Conservation (phyloP, 2,329 filamentous ascomycete species). For the Exophiala mesophila region DNA sequence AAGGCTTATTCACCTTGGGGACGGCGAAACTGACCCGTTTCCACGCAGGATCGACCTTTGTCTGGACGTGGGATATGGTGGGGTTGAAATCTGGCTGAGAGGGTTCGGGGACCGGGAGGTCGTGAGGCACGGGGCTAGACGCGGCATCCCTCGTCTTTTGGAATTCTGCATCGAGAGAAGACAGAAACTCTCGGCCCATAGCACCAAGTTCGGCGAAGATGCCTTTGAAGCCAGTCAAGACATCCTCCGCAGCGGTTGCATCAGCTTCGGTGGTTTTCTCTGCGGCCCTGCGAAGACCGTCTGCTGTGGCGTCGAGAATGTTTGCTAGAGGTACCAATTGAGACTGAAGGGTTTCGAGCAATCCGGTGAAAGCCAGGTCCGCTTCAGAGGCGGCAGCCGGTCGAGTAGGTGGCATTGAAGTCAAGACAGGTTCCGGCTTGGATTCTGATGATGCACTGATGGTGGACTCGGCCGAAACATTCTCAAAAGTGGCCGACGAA, state of each 20-base stretch:
- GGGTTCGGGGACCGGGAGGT: neutral
- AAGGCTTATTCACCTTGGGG: neutral
- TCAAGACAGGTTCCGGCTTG: neutral
- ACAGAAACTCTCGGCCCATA: slow-evolving; percentile 18
- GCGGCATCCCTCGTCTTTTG: slow-evolving; percentile 1
- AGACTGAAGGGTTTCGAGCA: slow-evolving; percentile 32
- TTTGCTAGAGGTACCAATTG: slow-evolving; percentile 34
- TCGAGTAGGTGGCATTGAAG: slow-evolving; percentile 1
- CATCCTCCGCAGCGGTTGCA: slow-evolving; percentile 33
- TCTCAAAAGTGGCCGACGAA: no score
- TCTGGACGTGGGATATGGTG: neutral
- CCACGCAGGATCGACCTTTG: neutral
- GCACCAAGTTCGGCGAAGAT: slow-evolving; percentile 39
- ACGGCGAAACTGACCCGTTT: slow-evolving; percentile 17
- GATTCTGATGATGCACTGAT: neutral
- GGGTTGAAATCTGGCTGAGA: neutral
- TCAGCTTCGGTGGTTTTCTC: slow-evolving; percentile 35
- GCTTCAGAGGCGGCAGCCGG: slow-evolving; percentile 18
- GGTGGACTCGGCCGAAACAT: neutral
- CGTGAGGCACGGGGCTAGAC: neutral
- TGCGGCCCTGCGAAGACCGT: slow-evolving; percentile 33
- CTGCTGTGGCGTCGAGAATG: slow-evolving; percentile 36
- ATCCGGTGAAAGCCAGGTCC: slow-evolving; percentile 32
- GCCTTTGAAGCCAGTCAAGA: slow-evolving; percentile 35
- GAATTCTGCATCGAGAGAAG: slow-evolving; percentile 11